Evolutionary conservation across 2,329 filamentous ascomycete species (phyloP).

Genomic region (Mycosphaerelloides madeirae): DNA sequence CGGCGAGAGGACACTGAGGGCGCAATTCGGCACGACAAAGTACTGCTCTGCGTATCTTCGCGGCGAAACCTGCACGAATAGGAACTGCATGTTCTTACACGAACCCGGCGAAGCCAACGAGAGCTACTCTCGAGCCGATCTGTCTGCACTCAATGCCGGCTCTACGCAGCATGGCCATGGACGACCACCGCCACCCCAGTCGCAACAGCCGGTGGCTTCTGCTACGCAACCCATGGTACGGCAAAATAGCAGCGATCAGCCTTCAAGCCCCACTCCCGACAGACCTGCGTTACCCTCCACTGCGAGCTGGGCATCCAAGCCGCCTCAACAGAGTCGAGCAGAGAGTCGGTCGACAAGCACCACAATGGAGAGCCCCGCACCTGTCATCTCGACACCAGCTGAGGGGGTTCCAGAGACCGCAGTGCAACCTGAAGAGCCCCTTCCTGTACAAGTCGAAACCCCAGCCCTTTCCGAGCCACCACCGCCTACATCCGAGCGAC

Average conservation of each 20-base stretch:
- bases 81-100: constrained; percentile 96
- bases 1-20: constrained; percentile 74
- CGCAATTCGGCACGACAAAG: constrained; percentile 85
- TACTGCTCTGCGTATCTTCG: constrained; percentile 97
- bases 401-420: constrained; percentile 14
- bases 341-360: constrained; percentile 78
- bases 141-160: constrained; percentile 90
- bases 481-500: constrained; percentile 10
- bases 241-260: constrained; percentile 41
- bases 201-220: constrained; percentile 49
- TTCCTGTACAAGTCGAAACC: constrained; percentile 7
- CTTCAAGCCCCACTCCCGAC: constrained; percentile 47
- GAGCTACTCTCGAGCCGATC: constrained; percentile 88
- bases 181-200: constrained; percentile 43
- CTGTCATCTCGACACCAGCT: constrained; percentile 26
- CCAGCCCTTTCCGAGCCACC: constrained; percentile 5
- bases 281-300: constrained; percentile 87
- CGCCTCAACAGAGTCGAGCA: constrained; percentile 60
- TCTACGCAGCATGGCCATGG: constrained; percentile 70
- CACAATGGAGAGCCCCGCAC: constrained; percentile 74
- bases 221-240: constrained; percentile 61
- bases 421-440: constrained; percentile 6
- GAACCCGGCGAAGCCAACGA: constrained; percentile 98
- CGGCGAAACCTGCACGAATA: constrained; percentile 89
- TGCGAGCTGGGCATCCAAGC: constrained; percentile 82